These are phyloP conservation scores for Aquilaria malaccensis DNA, from an alignment of 345 rosid species.

Conservation along the genomic window DNA sequence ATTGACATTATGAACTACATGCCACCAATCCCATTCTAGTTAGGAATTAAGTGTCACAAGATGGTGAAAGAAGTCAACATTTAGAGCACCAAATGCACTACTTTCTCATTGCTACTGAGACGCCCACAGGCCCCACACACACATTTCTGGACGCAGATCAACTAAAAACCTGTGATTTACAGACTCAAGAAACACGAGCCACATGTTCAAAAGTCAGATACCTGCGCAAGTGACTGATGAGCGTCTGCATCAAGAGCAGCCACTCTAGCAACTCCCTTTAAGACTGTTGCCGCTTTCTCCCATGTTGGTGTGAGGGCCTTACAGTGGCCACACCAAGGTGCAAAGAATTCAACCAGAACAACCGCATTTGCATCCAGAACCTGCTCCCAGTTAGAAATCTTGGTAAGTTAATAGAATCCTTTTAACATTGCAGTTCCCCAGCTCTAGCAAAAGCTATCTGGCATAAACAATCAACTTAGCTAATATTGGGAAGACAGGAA, in stretches of 20 bases:
- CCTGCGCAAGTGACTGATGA: constrained; percentile 95
- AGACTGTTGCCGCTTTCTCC: constrained; percentile 83
- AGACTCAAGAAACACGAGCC: not conserved
- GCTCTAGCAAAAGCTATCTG: not conserved
- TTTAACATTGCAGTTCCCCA: not conserved
- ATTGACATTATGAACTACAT: too few species aligned
- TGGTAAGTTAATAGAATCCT: not conserved
- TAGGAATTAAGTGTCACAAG: too few species aligned
- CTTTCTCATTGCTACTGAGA: too few species aligned
- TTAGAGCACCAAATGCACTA: too few species aligned
- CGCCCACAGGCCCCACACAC: too few species aligned
- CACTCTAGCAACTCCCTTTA: constrained; percentile 88
- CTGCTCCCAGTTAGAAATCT: constrained; percentile 28
- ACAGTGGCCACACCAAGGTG: constrained; percentile 99
- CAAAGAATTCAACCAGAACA: constrained; percentile 94
- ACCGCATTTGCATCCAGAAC: constrained; percentile 79
- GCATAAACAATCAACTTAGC: not conserved
- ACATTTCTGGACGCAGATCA: not conserved
- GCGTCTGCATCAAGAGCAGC: constrained; percentile 98
- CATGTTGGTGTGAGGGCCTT: constrained; percentile 83
- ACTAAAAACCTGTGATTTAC: not conserved
- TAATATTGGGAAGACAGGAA: too few species aligned
- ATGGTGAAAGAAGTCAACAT: too few species aligned
- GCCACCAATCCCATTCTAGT: too few species aligned
- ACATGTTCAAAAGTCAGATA: constrained; percentile 14